These are phyloP conservation scores for Aspergillus egyptiacus DNA, from an alignment of 495 filamentous ascomycete genomes.

Conservation along the genomic window DNA sequence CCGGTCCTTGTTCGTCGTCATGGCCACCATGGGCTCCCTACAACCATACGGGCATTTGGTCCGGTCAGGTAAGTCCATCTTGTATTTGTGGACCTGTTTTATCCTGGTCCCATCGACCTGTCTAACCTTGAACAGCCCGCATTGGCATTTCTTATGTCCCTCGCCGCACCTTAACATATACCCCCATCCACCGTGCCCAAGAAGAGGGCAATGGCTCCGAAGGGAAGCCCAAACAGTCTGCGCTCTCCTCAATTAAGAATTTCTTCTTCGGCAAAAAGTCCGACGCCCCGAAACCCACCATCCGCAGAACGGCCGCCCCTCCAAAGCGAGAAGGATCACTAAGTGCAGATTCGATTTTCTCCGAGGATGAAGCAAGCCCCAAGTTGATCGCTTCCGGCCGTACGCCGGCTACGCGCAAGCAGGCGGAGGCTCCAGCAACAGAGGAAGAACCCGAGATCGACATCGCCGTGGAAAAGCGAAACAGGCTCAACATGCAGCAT, in stretches of 20 bases:
- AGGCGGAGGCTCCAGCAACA: conserved; percentile 9
- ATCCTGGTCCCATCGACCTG: neutral
- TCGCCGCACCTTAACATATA: conserved; percentile 38
- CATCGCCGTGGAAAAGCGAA: conserved; percentile 30
- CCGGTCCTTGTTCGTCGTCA: conserved; percentile 13
- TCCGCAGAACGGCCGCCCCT: conserved; percentile 27
- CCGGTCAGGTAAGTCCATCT: conserved; percentile 27
- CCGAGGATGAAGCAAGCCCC: conserved; percentile 27
- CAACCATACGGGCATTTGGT: conserved; percentile 37
- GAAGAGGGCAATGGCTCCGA: conserved; percentile 21
- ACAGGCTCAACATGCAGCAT: conserved; percentile 45
- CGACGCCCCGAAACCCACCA: conserved; percentile 23
- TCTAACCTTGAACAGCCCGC: conserved; percentile 25
- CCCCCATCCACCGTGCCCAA: conserved; percentile 27
- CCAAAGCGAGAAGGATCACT: conserved; percentile 32
- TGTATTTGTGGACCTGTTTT: neutral
- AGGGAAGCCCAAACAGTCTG: conserved; percentile 15
- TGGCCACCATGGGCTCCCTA: conserved; percentile 38
- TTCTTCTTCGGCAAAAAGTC: conserved; percentile 32
- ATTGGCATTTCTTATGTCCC: conserved; percentile 33
- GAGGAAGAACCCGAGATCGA: conserved; percentile 13
- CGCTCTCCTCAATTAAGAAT: conserved; percentile 35
- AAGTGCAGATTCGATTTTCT: conserved; percentile 39
- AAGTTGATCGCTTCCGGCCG: conserved; percentile 27
- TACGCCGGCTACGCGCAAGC: conserved; percentile 21